Evolutionary conservation across 169 alveolate genomes (phyloP).

Genomic region (Nephromyces sp.): DNA sequence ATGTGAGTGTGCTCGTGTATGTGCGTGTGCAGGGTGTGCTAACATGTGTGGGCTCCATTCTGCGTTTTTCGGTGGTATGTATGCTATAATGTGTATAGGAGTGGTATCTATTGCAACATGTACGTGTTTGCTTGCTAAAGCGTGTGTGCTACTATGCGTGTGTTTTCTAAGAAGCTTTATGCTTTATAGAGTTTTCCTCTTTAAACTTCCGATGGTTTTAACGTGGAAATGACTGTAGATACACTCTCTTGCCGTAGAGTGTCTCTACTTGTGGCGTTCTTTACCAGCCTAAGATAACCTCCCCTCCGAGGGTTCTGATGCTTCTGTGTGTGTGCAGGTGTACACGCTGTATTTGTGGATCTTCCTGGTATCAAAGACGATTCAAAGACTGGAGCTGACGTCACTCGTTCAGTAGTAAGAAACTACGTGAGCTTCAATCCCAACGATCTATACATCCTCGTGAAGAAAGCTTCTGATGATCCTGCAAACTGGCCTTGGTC

Average conservation of each 20-base stretch:
- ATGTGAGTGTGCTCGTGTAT: not conserved
- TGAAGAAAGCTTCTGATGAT: slow-evolving; percentile 73
- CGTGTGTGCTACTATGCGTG: too few species aligned
- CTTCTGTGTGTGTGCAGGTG: slow-evolving; percentile 26
- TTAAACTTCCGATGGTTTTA: too few species aligned
- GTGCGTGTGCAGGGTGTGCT: too few species aligned
- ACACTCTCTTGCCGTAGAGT: not conserved
- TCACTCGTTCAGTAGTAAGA: slow-evolving; percentile 67
- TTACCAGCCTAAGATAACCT: not conserved
- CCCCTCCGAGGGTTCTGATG: not conserved
- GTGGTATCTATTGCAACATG: too few species aligned
- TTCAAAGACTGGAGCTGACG: slow-evolving; percentile 71
- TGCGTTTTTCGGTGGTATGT: too few species aligned
- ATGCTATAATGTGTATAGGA: too few species aligned
- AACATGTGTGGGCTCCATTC: too few species aligned
- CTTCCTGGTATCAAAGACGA: slow-evolving; percentile 79
- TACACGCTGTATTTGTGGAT: slow-evolving; percentile 76
- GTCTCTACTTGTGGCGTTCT: not conserved
- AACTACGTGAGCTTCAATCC: slow-evolving; percentile 71
- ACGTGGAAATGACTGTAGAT: too few species aligned
- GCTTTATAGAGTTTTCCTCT: too few species aligned
- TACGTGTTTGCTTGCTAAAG: too few species aligned
- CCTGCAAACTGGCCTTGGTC: slow-evolving; percentile 83
- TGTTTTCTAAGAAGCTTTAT: too few species aligned
- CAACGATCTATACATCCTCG: slow-evolving; percentile 71